Evolutionary conservation across 345 rosid species (phyloP).

Genomic region (Aquilaria malaccensis): DNA sequence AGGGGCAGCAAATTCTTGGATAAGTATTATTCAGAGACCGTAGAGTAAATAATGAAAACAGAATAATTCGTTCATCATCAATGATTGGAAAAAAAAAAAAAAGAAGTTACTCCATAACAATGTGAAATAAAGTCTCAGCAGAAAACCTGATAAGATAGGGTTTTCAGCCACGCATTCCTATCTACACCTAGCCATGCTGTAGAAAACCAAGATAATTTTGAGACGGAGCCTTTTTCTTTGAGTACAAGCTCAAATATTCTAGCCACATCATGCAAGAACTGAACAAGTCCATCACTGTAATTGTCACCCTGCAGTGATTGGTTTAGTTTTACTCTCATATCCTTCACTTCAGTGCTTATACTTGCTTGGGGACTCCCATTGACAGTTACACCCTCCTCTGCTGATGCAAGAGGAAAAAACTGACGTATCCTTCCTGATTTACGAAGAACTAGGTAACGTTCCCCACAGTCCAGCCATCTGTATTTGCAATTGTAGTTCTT

Average conservation of each 20-base stretch:
- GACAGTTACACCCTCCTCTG: slow-evolving; percentile 74
- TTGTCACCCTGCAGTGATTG: slow-evolving; percentile 65
- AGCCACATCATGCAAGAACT: slow-evolving; percentile 79
- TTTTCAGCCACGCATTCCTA: slow-evolving; percentile 78
- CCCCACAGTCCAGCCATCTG: slow-evolving; percentile 22
- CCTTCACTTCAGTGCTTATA: slow-evolving; percentile 51
- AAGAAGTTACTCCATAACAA: too few species aligned
- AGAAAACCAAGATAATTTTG: slow-evolving; percentile 76
- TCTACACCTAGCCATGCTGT: slow-evolving; percentile 86
- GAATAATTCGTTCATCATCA: too few species aligned
- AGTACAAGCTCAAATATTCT: slow-evolving; percentile 76
- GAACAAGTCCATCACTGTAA: slow-evolving; percentile 68
- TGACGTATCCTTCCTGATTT: slow-evolving; percentile 33
- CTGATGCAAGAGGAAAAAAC: slow-evolving; percentile 42
- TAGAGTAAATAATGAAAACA: too few species aligned
- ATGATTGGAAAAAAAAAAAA: too few species aligned
- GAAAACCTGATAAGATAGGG: slow-evolving; percentile 86
- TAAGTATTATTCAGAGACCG: too few species aligned
- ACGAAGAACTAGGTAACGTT: slow-evolving; percentile 13
- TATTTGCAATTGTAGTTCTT: slow-evolving; percentile 17
- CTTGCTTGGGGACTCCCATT: slow-evolving; percentile 50
- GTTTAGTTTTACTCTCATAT: slow-evolving; percentile 54
- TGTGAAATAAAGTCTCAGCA: slow-evolving; percentile 1
- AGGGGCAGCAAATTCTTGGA: too few species aligned
- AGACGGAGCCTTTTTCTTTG: slow-evolving; percentile 42